A percentile compares a stretch with the other conserved stretches of the same genome.
These are phyloP conservation scores for Knufia fluminis DNA, from an alignment of 2,329 filamentous ascomycete species.

Conservation along the genomic window DNA sequence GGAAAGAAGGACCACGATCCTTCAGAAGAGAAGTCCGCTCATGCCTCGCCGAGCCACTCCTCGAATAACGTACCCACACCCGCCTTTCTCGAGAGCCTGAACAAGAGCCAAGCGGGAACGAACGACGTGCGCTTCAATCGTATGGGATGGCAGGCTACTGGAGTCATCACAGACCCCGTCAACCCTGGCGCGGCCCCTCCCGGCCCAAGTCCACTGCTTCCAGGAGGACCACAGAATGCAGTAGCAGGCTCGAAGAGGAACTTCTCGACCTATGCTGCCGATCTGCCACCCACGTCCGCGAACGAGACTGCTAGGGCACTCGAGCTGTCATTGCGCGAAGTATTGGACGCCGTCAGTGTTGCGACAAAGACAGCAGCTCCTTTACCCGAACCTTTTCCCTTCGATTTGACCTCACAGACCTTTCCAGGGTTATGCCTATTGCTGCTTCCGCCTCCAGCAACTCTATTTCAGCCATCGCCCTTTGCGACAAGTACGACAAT, in stretches of 20 bases:
- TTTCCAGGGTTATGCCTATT: conserved; percentile 79
- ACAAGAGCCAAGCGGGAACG: conserved; percentile 28
- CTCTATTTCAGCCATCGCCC: conserved; percentile 64
- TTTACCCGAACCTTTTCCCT: conserved; percentile 52
- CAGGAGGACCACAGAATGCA: conserved; percentile 21
- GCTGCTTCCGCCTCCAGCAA: conserved; percentile 70
- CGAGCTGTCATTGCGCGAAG: conserved; percentile 73
- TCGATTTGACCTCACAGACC: conserved; percentile 75
- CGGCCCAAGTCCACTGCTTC: conserved; percentile 26
- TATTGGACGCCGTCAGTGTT: conserved; percentile 70
- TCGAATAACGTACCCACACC: background rate
- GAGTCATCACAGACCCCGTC: conserved; percentile 67
- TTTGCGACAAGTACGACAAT: conserved; percentile 71
- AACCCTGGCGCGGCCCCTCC: conserved; percentile 36
- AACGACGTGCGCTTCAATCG: conserved; percentile 45
- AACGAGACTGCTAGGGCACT: conserved; percentile 69
- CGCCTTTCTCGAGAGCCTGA: conserved; percentile 34
- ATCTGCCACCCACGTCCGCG: conserved; percentile 6
- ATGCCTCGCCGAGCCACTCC: background rate
- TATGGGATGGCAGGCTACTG: conserved; percentile 65
- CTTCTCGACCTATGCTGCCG: conserved; percentile 20
- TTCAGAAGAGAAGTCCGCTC: conserved; percentile 33
- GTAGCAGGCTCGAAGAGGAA: conserved; percentile 19
- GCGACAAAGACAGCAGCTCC: conserved; percentile 46
- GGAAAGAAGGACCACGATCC: conserved; percentile 47